Evolutionary conservation across 129 eudicot genomes (phyloP).

Genomic region (Scalesia atractyloides): DNA sequence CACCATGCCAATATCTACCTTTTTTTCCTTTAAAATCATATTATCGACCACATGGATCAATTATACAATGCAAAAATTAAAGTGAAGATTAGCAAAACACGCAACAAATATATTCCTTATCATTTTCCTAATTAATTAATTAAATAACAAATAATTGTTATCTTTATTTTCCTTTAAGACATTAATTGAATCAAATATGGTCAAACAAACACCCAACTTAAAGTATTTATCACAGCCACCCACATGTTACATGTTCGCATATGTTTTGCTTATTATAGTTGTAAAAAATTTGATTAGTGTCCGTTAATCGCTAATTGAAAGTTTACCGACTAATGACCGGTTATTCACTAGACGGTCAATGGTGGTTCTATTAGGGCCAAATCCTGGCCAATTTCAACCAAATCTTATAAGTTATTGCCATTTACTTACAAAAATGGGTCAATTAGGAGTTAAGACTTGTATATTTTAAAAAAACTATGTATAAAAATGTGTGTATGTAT

Average conservation of each 20-base stretch:
- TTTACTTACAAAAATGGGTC: too few species aligned
- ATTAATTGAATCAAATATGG: conserved; percentile 14
- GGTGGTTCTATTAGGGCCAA: too few species aligned
- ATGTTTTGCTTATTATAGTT: too few species aligned
- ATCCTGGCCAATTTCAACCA: too few species aligned
- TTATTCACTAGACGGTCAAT: too few species aligned
- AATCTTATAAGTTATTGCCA: too few species aligned
- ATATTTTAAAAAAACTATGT: too few species aligned
- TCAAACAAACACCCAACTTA: conserved; percentile 15
- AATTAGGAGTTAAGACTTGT: too few species aligned
- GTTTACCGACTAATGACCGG: too few species aligned
- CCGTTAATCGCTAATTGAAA: too few species aligned
- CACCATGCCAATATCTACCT: conserved; percentile 21
- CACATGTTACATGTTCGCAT: conserved; percentile 33
- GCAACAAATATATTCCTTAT: conserved; percentile 26
- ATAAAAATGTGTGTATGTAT: too few species aligned
- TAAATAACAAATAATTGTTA: background rate
- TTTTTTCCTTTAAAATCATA: conserved; percentile 8
- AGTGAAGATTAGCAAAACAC: conserved; percentile 15
- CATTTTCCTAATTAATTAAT: conserved; percentile 9
- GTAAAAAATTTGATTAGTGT: too few species aligned
- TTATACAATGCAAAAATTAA: background rate
- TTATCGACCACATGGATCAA: conserved; percentile 7
- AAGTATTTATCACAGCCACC: background rate
- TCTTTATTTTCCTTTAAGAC: conserved; percentile 11